Conservation (phyloP, 306 rosid genomes). For the Lathyrus oleraceus region DNA sequence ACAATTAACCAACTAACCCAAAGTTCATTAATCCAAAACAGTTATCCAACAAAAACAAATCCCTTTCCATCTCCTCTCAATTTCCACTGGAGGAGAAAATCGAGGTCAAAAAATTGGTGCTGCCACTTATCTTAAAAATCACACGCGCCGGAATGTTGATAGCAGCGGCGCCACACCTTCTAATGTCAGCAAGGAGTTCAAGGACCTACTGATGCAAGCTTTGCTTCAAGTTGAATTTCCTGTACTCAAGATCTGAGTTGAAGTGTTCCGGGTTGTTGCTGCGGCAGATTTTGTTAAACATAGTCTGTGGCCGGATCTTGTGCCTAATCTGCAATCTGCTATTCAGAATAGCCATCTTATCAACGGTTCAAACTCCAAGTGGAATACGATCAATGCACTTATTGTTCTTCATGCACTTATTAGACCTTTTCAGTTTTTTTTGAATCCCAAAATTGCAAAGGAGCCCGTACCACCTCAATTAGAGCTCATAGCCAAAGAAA, state of each 20-base stretch:
- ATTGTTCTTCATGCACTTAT: constrained; percentile 71
- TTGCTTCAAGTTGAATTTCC: constrained; percentile 64
- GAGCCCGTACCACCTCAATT: constrained; percentile 82
- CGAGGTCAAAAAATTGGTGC: constrained; percentile 72
- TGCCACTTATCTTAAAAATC: constrained; percentile 76
- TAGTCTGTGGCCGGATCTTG: constrained; percentile 72
- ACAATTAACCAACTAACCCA: too few relatives aligned
- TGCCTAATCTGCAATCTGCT: constrained; percentile 65
- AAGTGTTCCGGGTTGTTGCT: constrained; percentile 66
- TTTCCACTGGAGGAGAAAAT: constrained; percentile 65
- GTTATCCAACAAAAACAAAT: too few relatives aligned
- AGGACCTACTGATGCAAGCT: constrained; percentile 69
- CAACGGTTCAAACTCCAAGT: constrained; percentile 39
- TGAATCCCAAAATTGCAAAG: constrained; percentile 76
- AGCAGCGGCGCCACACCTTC: constrained; percentile 39
- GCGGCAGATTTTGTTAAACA: constrained; percentile 69
- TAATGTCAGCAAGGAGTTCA: constrained; percentile 73
- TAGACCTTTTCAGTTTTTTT: constrained; percentile 89
- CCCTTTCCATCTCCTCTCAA: too few relatives aligned
- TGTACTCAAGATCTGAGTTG: constrained; percentile 66
- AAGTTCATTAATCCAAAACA: too few relatives aligned
- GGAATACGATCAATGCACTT: constrained; percentile 66
- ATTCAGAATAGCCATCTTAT: constrained; percentile 68
- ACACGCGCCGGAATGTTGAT: constrained; percentile 60
- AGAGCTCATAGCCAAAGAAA: constrained; percentile 65